A percentile compares a stretch with the other conserved stretches of the same genome.
Evolutionary conservation across 257 asterid species (phyloP).

Genomic region (Petunia axillaris): DNA sequence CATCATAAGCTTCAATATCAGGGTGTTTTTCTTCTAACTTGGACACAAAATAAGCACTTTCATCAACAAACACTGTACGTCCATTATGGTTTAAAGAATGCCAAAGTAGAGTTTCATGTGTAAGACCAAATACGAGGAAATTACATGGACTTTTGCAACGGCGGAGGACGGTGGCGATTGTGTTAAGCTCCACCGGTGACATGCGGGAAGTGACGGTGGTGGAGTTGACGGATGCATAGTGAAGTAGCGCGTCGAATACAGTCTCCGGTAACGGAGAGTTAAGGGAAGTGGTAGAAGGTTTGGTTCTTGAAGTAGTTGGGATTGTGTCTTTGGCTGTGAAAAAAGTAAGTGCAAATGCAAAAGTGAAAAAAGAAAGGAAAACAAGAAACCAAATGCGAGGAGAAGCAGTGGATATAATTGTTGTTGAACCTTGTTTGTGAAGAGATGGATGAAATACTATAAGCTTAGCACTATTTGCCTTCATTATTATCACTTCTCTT

Average conservation of each 20-base stretch:
- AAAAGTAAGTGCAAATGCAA: slow-evolving; percentile 62
- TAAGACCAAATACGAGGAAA: slow-evolving; percentile 77
- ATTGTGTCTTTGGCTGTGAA: slow-evolving; percentile 52
- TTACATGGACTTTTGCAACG: slow-evolving; percentile 68
- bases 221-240: slow-evolving; percentile 64
- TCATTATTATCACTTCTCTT: slow-evolving; percentile 43
- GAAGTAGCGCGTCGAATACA: slow-evolving; percentile 66
- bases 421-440: slow-evolving; percentile 49
- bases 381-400: slow-evolving; percentile 60
- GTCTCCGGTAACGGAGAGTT: slow-evolving; percentile 43
- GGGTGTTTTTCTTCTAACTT: slow-evolving; percentile 57
- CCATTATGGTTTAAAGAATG: slow-evolving; percentile 70
- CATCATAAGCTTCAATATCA: slow-evolving; percentile 80
- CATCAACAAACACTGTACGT: slow-evolving; percentile 76
- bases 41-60: slow-evolving; percentile 56
- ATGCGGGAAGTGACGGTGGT: slow-evolving; percentile 44
- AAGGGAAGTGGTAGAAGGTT: slow-evolving; percentile 17
- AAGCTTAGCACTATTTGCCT: slow-evolving; percentile 57
- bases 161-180: slow-evolving; percentile 62
- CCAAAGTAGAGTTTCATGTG: slow-evolving; percentile 85
- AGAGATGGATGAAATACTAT: slow-evolving; percentile 69
- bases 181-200: slow-evolving; percentile 54
- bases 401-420: slow-evolving; percentile 30
- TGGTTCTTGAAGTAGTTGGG: slow-evolving; percentile 27
- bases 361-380: slow-evolving; percentile 55